phyloP scores from a whole-genome alignment of 164 flowering plant genomes.

The Warburgia ugandensis region DNA sequence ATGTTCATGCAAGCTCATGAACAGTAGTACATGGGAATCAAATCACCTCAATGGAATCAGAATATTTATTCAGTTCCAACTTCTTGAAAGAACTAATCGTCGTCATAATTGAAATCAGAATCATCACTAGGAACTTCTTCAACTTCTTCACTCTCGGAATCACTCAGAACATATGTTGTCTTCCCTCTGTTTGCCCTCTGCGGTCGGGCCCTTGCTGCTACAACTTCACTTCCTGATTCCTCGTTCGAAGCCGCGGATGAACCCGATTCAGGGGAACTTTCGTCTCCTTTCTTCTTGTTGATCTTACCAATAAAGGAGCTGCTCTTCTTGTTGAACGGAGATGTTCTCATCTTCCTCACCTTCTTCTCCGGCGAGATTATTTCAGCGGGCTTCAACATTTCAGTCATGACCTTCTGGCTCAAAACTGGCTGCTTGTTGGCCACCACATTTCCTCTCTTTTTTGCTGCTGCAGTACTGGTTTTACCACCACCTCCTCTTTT shows the following conservation, averaged over 20 bases:
- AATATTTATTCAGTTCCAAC: no score
- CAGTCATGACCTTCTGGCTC: slow-evolving; percentile 56
- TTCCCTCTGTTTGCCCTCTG: slow-evolving; percentile 36
- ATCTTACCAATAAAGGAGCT: slow-evolving; percentile 53
- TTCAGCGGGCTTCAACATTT: slow-evolving; percentile 49
- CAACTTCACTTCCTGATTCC: slow-evolving; percentile 20
- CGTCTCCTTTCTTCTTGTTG: slow-evolving; percentile 8
- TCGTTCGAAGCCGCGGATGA: slow-evolving; percentile 21
- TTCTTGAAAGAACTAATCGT: no score
- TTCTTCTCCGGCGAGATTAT: slow-evolving; percentile 67
- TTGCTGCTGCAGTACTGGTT: slow-evolving; percentile 30
- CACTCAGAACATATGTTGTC: slow-evolving; percentile 53
- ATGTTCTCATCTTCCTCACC: slow-evolving; percentile 74
- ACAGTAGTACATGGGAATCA: no score
- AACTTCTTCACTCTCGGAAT: slow-evolving; percentile 71
- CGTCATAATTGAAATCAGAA: slow-evolving; percentile 48
- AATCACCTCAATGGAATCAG: no score
- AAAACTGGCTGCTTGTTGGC: slow-evolving; percentile 23
- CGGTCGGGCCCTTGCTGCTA: slow-evolving; percentile 40
- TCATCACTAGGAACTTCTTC: slow-evolving; percentile 26
- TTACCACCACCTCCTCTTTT: slow-evolving; percentile 48
- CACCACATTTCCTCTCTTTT: slow-evolving; percentile 36
- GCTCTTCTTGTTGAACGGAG: slow-evolving; percentile 95
- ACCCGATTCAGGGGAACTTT: slow-evolving; percentile 10
- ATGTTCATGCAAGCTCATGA: no score